Evolutionary conservation across 257 asterid species (phyloP), one percentile per base, ranked within the genome.

Genomic region (Solanum habrochaites): DNA sequence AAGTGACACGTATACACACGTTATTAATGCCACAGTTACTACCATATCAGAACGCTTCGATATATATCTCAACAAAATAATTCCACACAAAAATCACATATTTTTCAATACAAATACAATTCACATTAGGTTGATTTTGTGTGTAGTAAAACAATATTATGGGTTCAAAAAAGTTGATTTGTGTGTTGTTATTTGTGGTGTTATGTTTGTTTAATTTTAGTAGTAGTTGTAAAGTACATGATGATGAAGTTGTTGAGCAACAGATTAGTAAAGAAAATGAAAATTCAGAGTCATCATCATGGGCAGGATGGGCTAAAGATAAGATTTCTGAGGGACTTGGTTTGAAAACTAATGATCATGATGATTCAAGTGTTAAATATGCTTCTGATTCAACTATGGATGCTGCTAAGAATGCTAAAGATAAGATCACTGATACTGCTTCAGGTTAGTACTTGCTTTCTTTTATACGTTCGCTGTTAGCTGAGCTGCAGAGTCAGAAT

Each of bases 221-320:
- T 0, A 18, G 2, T 0, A 18, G 3, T 49, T 49, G 85, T 81
- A 31, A 81, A 16, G 45, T 1, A 2, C 42, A 81, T 5, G 69
- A 47, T 31, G 75, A 31, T 35, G 77, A 32, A 21, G 45, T 49
- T 23, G 56, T 42, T 45, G 84, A 77, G 2, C 14, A 77, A 18
- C 37, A 42, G 25, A 39, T 14, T n/a, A 71, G 42, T 43, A 85
- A 89, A 56, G 93, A 87, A 62, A 70, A 85, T 40, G 94, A 87
- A 52, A 69, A 85, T 40, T 83, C 85, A 7, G 94, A 93, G 70
- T 89, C 94, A 16, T 90, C 95, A 31, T 31, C 77, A 8, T 94
- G 95, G 97, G 49, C 97, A 1, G 95, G 85, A 18, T 94, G 96
- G 97, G 96, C 97, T 32, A 92, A 91, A 85, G 95, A 93, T 3